Conservation (phyloP, 2,329 filamentous ascomycete genomes). For the Ustulina deusta region DNA sequence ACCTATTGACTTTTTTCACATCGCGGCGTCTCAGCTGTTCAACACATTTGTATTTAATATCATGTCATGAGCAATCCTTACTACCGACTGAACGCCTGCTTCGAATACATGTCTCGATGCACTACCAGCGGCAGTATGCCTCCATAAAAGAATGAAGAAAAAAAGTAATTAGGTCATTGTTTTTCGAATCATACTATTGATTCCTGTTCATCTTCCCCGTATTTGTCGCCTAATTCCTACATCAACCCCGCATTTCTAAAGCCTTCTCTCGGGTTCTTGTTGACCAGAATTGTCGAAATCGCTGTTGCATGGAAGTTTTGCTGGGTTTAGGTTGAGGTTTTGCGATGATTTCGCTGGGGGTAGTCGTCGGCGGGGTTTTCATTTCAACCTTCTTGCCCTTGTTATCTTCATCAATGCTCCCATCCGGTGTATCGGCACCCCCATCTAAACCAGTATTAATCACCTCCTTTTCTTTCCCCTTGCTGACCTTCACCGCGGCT, state of each 20-base stretch:
- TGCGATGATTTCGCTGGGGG: background rate
- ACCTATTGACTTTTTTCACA: background rate
- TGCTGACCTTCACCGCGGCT: background rate
- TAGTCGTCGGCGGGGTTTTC: background rate
- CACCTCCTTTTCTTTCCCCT: conserved; percentile 34
- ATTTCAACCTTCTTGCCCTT: conserved; percentile 6
- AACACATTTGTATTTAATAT: conserved; percentile 29
- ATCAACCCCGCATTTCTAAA: conserved; percentile 25
- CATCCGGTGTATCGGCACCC: background rate
- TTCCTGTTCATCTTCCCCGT: conserved; percentile 3
- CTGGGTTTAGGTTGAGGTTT: conserved; percentile 11
- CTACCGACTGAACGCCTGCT: conserved; percentile 12
- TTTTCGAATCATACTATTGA: background rate
- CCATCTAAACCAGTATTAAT: background rate
- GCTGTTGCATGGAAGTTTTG: conserved; percentile 31
- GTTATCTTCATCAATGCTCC: conserved; percentile 6
- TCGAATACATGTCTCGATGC: conserved; percentile 15
- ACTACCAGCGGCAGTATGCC: background rate
- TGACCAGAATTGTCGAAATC: conserved; percentile 28
- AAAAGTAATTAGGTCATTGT: conserved; percentile 20
- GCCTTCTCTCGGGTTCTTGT: conserved; percentile 17
- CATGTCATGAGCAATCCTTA: conserved; percentile 21
- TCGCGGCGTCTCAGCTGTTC: conserved; percentile 1
- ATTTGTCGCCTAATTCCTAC: background rate
- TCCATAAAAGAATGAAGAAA: conserved; percentile 6